Conservation (phyloP, 148 eudicot species). For the Rhododendron simsii region DNA sequence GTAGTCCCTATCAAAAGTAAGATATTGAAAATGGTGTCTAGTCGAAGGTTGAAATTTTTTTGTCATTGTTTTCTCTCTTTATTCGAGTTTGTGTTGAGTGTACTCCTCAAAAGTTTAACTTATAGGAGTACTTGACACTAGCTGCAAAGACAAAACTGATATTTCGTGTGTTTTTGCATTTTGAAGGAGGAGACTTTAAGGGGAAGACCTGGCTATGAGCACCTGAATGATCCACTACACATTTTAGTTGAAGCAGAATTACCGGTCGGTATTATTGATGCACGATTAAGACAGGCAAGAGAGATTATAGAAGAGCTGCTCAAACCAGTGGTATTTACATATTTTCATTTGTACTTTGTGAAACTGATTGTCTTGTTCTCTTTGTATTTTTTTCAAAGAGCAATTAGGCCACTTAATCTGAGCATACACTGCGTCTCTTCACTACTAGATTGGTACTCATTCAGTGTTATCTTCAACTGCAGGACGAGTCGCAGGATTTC, state of each 20-base stretch:
- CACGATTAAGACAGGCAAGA: conserved; percentile 34
- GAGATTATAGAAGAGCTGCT: conserved; percentile 52
- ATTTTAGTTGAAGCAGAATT: conserved; percentile 45
- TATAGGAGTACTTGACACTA: not conserved
- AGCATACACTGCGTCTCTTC: not conserved
- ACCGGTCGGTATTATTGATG: conserved; percentile 34
- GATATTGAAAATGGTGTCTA: not conserved
- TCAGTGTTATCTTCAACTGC: conserved; percentile 1
- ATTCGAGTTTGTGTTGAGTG: not conserved
- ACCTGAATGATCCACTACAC: conserved; percentile 45
- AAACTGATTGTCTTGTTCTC: not conserved
- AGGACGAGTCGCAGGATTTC: conserved; percentile 45
- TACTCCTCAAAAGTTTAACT: not conserved
- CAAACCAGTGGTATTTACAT: conserved; percentile 32
- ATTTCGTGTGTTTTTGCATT: not conserved
- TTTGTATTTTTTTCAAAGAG: no score
- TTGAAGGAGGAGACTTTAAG: conserved; percentile 40
- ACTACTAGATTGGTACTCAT: not conserved
- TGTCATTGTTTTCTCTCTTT: not conserved
- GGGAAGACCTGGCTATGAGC: conserved; percentile 53
- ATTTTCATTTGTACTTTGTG: not conserved
- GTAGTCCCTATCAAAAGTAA: not conserved
- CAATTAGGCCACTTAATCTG: not conserved
- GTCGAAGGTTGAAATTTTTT: not conserved
- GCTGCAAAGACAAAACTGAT: not conserved